phyloP scores from a whole-genome alignment of 805 yeast genomes.

The Candida piceae region DNA sequence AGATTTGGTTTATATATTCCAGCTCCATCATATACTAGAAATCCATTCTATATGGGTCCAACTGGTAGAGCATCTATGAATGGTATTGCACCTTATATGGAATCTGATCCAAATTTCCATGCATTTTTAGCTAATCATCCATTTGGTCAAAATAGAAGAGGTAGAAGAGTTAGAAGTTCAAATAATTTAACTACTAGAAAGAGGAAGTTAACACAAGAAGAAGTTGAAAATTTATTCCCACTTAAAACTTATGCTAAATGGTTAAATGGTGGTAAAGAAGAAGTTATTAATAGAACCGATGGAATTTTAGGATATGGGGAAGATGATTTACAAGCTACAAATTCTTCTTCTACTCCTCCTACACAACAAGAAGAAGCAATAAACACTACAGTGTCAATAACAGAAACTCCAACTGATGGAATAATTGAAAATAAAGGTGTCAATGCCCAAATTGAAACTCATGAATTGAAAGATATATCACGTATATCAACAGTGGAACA shows the following conservation, averaged over 20 bases:
- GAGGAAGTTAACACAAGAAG: conserved; percentile 47
- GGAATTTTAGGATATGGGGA: conserved; percentile 30
- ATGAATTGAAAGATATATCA: neutral
- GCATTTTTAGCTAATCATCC: conserved; percentile 3
- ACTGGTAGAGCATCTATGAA: conserved; percentile 23
- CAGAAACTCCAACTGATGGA: conserved; percentile 3
- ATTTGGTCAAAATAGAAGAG: conserved; percentile 6
- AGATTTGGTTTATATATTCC: conserved; percentile 49
- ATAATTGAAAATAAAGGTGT: conserved; percentile 7
- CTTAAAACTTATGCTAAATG: conserved; percentile 51
- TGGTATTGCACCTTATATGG: conserved; percentile 21
- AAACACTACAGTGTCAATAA: neutral
- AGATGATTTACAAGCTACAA: too few relatives aligned
- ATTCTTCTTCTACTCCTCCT: too few relatives aligned
- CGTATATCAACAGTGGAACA: neutral
- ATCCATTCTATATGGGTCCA: conserved; percentile 21
- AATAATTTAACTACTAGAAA: conserved; percentile 35
- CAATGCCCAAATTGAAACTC: conserved; percentile 6
- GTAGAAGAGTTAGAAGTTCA: conserved; percentile 30
- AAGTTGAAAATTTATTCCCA: conserved; percentile 61
- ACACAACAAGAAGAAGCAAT: too few relatives aligned
- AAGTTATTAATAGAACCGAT: conserved; percentile 41
- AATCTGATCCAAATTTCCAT: conserved; percentile 13
- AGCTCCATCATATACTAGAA: conserved; percentile 23
- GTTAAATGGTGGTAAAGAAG: conserved; percentile 57